phyloP scores from a whole-genome alignment of 2,329 filamentous ascomycete species.

The Dothideomycetes sp. region DNA sequence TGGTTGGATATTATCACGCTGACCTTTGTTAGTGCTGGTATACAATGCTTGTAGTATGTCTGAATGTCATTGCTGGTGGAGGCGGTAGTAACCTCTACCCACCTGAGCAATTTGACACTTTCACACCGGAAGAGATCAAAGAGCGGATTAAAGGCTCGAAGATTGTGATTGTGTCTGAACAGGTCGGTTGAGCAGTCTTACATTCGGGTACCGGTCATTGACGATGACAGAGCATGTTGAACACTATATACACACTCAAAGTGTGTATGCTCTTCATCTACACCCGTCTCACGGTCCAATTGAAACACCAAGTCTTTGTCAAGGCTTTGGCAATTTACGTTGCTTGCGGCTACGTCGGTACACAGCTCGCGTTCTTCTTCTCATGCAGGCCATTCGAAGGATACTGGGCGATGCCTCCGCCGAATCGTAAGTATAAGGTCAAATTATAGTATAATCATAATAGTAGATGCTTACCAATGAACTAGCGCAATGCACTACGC shows the following conservation, averaged over 20 bases:
- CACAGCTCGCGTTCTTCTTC: constrained; percentile 45
- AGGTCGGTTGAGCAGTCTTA: too few relatives aligned
- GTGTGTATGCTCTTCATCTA: constrained; percentile 47
- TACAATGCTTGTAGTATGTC: constrained; percentile 28
- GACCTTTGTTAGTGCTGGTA: constrained; percentile 21
- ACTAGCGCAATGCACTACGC: constrained; percentile 42
- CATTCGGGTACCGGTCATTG: too few relatives aligned
- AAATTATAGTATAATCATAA: too few relatives aligned
- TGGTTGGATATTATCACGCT: constrained; percentile 7
- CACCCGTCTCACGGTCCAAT: constrained; percentile 35
- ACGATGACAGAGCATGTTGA: constrained; percentile 42
- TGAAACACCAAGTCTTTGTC: constrained; percentile 19
- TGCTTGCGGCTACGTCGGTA: constrained; percentile 34
- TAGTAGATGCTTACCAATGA: background rate
- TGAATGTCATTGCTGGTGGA: constrained; percentile 29
- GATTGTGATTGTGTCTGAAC: constrained; percentile 33
- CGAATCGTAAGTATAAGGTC: constrained; percentile 28
- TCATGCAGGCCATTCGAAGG: constrained; percentile 43
- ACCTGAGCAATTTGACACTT: constrained; percentile 25
- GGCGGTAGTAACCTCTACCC: constrained; percentile 34
- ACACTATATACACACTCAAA: constrained; percentile 47
- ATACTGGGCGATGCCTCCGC: constrained; percentile 47
- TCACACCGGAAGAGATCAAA: constrained; percentile 26
- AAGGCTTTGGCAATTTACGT: constrained; percentile 40
- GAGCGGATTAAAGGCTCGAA: constrained; percentile 34